Evolutionary conservation across 208 protist species (phyloP), one percentile per base, ranked within the genome.

Genomic region (Trypanosoma boissoni): DNA sequence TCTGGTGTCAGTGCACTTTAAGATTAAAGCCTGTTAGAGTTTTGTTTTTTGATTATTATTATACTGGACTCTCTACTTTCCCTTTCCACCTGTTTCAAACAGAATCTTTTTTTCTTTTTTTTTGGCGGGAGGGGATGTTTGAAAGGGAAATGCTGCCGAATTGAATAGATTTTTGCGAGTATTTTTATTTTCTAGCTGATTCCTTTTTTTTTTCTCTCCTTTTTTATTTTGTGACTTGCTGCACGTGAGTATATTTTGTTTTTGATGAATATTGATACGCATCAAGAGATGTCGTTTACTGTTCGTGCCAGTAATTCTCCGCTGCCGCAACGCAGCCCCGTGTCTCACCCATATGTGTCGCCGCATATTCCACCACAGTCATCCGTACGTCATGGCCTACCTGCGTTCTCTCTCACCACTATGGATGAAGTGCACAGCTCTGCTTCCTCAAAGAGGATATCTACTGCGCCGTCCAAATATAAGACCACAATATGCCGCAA

Each of bases 401-500:
- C 77, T 16, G 70, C 72, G 2, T 81, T 88, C 52, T 82, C 81
- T 14, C 63, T 84, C 26, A n/a, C 42, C 16, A 45, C 29, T 34
- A 24, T 44, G 2, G 74, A 72, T 16, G 69, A 84, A 26, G 52
- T 68, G 32, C 59, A 74, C 41, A 71, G 61, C 39, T 64, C 72
- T 16, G 64, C 45, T 0, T 14, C 51, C 0, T 55, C 64, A n/a
- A 83, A 86, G 56, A 77, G 76, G 29, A 49, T 73, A 2, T 80
- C 83, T n/a, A 81, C 80, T 1, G 78, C 88, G 52, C 83, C 80
- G 0, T 82, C 77, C 49, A 86, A 86, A 59, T 94, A 91, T 73
- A 90, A 94, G 58, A 94, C 83, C 10, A 86, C 73, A 16, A 91
- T 94, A 45, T 92, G 85, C 59, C 76, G 85, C 23, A 92, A 92